Percentiles rank a stretch among this genome's conserved stretches.
These are phyloP conservation scores for Backusella circina DNA, from an alignment of 192 early-diverging fungal genomes.

Conservation along the genomic window DNA sequence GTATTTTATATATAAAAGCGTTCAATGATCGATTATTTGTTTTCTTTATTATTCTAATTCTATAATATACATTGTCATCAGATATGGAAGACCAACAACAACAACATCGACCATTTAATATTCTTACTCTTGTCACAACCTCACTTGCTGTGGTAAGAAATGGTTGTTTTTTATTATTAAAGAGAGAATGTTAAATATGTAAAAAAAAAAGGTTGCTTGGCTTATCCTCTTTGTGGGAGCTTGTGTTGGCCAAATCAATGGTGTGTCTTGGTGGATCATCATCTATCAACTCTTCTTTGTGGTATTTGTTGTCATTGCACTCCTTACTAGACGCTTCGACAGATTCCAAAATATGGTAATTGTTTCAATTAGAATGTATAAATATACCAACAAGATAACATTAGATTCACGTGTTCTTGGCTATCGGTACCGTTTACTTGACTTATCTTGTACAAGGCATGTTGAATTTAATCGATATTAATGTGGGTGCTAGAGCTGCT, in stretches of 20 bases:
- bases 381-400: neutral
- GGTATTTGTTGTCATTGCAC: neutral
- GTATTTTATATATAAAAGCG: neutral
- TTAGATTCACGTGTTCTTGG: slow-evolving; percentile 20
- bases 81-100: neutral
- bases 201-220: slow-evolving; percentile 33
- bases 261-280: slow-evolving; percentile 30
- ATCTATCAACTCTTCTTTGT: slow-evolving; percentile 24
- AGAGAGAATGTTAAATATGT: neutral
- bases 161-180: neutral
- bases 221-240: slow-evolving; percentile 27
- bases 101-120: neutral
- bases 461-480: neutral
- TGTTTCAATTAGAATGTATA: neutral
- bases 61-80: neutral
- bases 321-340: neutral
- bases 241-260: slow-evolving; percentile 9
- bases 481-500: slow-evolving; percentile 11
- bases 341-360: slow-evolving; percentile 7
- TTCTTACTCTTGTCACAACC: neutral
- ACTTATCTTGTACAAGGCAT: slow-evolving; percentile 5
- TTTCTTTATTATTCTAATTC: neutral
- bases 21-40: neutral
- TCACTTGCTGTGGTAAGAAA: neutral
- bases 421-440: slow-evolving; percentile 21